phyloP scores from a whole-genome alignment of 139 green algal species.

The Chlorella sp. region DNA sequence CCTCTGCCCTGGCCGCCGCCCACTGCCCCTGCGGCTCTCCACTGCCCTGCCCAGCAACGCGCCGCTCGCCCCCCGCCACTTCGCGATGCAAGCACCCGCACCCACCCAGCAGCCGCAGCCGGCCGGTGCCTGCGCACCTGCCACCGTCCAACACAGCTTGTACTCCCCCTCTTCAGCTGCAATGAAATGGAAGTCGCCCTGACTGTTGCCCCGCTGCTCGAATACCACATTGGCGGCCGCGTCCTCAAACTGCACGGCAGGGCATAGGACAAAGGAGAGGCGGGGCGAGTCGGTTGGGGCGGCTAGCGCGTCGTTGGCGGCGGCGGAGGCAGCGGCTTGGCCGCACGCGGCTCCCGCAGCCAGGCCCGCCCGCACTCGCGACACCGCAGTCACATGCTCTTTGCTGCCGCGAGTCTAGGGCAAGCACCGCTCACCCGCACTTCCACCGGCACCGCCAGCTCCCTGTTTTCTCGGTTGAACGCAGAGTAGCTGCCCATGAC shows the following conservation, averaged over 20 bases:
- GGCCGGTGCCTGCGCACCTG: conserved; percentile 42
- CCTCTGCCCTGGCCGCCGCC: too few species aligned
- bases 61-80: too few species aligned
- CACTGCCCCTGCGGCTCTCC: too few species aligned
- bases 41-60: too few species aligned
- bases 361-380: too few species aligned
- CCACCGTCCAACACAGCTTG: conserved; percentile 86
- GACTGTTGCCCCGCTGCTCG: conserved; percentile 12
- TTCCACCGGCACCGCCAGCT: conserved; percentile 14
- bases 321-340: too few species aligned
- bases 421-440: not conserved
- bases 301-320: not conserved
- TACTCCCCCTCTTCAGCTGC: conserved; percentile 78
- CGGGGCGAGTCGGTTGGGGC: not conserved
- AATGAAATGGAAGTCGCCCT: conserved; percentile 83
- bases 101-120: not conserved
- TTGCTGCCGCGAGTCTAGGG: not conserved
- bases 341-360: too few species aligned
- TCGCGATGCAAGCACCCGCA: too few species aligned
- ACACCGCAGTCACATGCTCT: too few species aligned
- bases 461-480: conserved; percentile 1
- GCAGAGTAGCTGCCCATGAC: conserved; percentile 20
- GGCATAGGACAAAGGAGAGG: not conserved
- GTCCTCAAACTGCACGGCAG: conserved; percentile 26
- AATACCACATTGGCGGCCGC: conserved; percentile 25